Evolutionary conservation across 1,139 yeast species (phyloP).

Genomic region (Scheffersomyces parashehatae): DNA sequence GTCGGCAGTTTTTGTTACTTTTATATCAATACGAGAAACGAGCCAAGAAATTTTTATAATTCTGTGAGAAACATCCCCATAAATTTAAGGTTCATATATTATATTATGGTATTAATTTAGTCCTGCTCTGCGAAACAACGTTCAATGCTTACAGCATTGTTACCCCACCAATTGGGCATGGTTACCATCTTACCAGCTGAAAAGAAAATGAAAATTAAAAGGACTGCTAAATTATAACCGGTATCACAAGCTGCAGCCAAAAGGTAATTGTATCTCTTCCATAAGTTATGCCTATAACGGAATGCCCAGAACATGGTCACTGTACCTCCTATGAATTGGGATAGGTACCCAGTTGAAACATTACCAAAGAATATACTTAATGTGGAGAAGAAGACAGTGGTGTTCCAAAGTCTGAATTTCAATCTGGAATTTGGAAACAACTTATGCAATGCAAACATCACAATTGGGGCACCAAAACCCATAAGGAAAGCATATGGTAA

Average conservation of each 20-base stretch:
- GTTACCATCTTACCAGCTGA: slow-evolving; percentile 28
- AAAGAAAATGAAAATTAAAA: slow-evolving; percentile 37
- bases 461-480: slow-evolving; percentile 40
- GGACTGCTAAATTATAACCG: slow-evolving; percentile 44
- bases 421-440: slow-evolving; percentile 18
- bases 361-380: slow-evolving; percentile 52
- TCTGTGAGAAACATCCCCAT: no score
- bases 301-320: slow-evolving; percentile 46
- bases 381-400: slow-evolving; percentile 50
- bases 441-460: slow-evolving; percentile 30
- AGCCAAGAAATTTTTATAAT: no score
- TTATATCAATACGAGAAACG: no score
- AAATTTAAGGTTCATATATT: no score
- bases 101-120: no score
- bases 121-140: slow-evolving; percentile 34
- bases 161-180: slow-evolving; percentile 54
- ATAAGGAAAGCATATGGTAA: slow-evolving; percentile 47
- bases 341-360: slow-evolving; percentile 50
- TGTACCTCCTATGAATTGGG: slow-evolving; percentile 48
- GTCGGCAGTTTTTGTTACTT: no score
- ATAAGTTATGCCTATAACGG: slow-evolving; percentile 34
- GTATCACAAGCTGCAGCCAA: slow-evolving; percentile 54
- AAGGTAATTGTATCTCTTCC: slow-evolving; percentile 47
- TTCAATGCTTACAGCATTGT: slow-evolving; percentile 40
- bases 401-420: slow-evolving; percentile 44